A percentile compares a stretch with the other conserved stretches of the same genome.
phyloP scores from a whole-genome alignment of 768 basidiomycete genomes.

The Xerocomellus amylosporus region DNA sequence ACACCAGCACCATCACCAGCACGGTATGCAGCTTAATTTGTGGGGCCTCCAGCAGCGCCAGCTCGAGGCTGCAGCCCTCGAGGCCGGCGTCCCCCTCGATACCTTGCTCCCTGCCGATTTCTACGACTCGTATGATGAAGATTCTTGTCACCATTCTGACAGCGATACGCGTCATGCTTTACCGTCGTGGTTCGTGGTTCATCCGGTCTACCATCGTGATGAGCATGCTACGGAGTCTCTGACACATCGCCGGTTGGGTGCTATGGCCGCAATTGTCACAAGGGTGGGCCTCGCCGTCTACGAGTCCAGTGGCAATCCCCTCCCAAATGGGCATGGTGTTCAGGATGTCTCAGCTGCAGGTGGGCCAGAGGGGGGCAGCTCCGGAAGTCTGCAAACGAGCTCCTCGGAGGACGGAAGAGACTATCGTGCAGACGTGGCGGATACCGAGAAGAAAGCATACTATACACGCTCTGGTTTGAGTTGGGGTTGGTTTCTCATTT shows the following conservation, averaged over 20 bases:
- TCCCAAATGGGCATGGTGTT: neutral
- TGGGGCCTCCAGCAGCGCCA: conserved; percentile 54
- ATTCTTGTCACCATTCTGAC: neutral
- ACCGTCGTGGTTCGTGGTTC: conserved; percentile 18
- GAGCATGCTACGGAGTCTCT: conserved; percentile 30
- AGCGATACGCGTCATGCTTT: neutral
- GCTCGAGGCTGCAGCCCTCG: conserved; percentile 61
- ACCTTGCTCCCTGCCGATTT: conserved; percentile 46
- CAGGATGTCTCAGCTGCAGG: neutral
- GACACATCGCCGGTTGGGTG: conserved; percentile 56
- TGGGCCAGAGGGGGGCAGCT: conserved; percentile 1
- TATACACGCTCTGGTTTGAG: conserved; percentile 55
- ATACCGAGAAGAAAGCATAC: conserved; percentile 56
- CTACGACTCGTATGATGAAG: conserved; percentile 18
- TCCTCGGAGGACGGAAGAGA: conserved; percentile 10
- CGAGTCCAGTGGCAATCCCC: conserved; percentile 17
- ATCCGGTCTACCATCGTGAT: conserved; percentile 20
- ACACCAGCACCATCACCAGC: conserved; percentile 23
- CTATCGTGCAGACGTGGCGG: conserved; percentile 17
- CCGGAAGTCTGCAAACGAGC: conserved; percentile 5
- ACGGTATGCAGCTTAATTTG: conserved; percentile 60
- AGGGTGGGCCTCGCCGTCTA: conserved; percentile 46
- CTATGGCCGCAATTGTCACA: conserved; percentile 55
- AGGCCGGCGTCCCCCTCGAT: conserved; percentile 61
- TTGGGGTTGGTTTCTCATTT: conserved; percentile 61